Base-by-base conservation (phyloP, 2,329 filamentous ascomycete species). In the Fusarium armeniacum region DNA sequence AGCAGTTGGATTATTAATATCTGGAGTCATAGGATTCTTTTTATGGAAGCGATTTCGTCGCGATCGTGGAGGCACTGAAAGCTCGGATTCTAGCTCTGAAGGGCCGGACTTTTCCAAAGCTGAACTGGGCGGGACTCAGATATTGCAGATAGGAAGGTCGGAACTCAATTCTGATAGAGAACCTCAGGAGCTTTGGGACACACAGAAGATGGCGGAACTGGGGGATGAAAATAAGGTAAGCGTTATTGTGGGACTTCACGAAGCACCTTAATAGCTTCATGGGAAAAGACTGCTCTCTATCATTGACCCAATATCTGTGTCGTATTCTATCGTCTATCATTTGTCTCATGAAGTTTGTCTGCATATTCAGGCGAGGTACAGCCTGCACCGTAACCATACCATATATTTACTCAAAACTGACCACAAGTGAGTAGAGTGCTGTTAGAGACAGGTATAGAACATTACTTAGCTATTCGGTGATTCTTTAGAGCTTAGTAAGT, bases 211-310 rank as follows among this genome's bases (percentile, higher is more conserved):
- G 3, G 61, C 50, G 7, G 61, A 64, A 2, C 9, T 64, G 2
- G 51, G 50, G 0, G 61, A 64, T 2, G 51, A 64, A n/a, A 64
- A 64, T 1, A 64, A 64, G 49, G 28, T 64, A 1, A 26, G 44
- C 2, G 55, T 18, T 3, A 3, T 64, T 22, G 20, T 45, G 11
- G 61, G 59, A 6, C 44, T 64, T 15, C 33, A 64, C 5, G 61
- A 64, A 2, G 59, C 61, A 5, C 59, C 61, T 2, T 20, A 20
- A 9, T 63, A 22, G 28, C 20, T 2, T 20, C 20, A 3, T 2
- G 20, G 20, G 20, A 20, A 20, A 20, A 20, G 2, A 20, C 2
- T 20, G n/a, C n/a, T 20, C 20, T 20, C 20, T 20, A 20, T 20
- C n/a, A n/a, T n/a, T n/a, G n/a, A n/a, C n/a, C n/a, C n/a, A n/a